phyloP scores from a whole-genome alignment of 345 rosid genomes.

The Mercurialis annua region DNA sequence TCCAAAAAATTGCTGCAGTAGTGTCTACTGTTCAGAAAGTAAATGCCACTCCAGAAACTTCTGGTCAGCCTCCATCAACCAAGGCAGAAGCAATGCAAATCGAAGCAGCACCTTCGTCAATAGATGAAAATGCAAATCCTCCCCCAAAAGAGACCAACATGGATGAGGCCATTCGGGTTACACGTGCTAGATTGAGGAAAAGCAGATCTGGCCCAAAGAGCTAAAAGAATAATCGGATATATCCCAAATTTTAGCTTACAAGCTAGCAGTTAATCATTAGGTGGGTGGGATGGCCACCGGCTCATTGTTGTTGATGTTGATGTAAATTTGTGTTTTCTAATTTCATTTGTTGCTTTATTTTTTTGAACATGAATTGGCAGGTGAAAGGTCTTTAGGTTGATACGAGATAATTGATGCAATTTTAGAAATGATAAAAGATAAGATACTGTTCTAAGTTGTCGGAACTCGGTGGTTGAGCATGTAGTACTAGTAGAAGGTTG shows the following conservation, averaged over 20 bases:
- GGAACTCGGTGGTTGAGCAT: background rate
- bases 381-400: constrained; percentile 14
- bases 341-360: constrained; percentile 50
- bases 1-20: constrained; percentile 21
- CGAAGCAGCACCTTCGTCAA: constrained; percentile 39
- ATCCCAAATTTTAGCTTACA: constrained; percentile 21
- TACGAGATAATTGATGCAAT: constrained; percentile 11
- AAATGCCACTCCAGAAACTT: constrained; percentile 34
- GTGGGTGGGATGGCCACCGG: constrained; percentile 26
- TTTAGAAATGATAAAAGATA: constrained; percentile 1
- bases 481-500: background rate
- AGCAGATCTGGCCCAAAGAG: constrained; percentile 37
- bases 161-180: constrained; percentile 43
- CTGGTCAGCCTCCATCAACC: constrained; percentile 30
- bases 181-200: constrained; percentile 51
- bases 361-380: constrained; percentile 23
- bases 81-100: constrained; percentile 45
- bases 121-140: constrained; percentile 34
- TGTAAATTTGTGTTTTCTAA: constrained; percentile 42
- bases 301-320: constrained; percentile 24
- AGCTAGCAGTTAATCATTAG: constrained; percentile 32
- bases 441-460: background rate
- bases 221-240: constrained; percentile 15
- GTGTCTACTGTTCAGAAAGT: constrained; percentile 24
- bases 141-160: constrained; percentile 49